phyloP scores from a whole-genome alignment of 2,329 filamentous ascomycete genomes.

The Penicillium hesseltinei region DNA sequence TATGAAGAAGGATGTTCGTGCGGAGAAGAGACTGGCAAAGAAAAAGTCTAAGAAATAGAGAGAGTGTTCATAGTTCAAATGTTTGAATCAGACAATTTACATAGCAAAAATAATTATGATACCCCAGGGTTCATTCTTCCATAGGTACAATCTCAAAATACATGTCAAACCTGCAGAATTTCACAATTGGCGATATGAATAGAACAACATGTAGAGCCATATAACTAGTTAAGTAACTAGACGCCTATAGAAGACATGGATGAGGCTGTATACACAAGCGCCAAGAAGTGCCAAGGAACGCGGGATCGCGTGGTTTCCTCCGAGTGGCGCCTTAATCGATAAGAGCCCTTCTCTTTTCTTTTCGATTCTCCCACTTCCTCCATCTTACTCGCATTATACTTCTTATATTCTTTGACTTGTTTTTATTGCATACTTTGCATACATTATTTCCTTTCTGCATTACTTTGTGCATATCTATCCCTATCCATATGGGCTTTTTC shows the following conservation, averaged over 20 bases:
- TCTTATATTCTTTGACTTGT: not conserved
- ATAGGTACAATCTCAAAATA: not conserved
- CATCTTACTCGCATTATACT: slow-evolving; percentile 1
- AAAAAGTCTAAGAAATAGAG: slow-evolving; percentile 56
- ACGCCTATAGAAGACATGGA: not conserved
- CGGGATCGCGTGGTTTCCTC: slow-evolving; percentile 17
- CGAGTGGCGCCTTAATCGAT: slow-evolving; percentile 23
- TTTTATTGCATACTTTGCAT: slow-evolving; percentile 9
- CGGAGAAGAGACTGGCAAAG: slow-evolving; percentile 77
- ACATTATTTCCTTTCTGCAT: slow-evolving; percentile 9
- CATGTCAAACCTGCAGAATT: not conserved
- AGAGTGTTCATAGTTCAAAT: slow-evolving; percentile 15
- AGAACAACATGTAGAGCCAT: no score
- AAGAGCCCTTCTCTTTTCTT: slow-evolving; percentile 10
- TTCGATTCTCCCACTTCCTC: not conserved
- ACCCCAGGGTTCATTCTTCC: slow-evolving; percentile 17
- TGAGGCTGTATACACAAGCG: slow-evolving; percentile 1
- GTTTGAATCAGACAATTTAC: slow-evolving; percentile 12
- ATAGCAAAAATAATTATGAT: slow-evolving; percentile 20
- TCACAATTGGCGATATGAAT: no score
- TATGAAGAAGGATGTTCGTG: slow-evolving; percentile 94
- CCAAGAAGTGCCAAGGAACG: slow-evolving; percentile 4
- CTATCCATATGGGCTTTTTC: slow-evolving; percentile 43
- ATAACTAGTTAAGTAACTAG: no score
- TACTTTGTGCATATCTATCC: slow-evolving; percentile 18